phyloP scores from a whole-genome alignment of 2,329 filamentous ascomycete genomes.

The Talaromyces sp. region DNA sequence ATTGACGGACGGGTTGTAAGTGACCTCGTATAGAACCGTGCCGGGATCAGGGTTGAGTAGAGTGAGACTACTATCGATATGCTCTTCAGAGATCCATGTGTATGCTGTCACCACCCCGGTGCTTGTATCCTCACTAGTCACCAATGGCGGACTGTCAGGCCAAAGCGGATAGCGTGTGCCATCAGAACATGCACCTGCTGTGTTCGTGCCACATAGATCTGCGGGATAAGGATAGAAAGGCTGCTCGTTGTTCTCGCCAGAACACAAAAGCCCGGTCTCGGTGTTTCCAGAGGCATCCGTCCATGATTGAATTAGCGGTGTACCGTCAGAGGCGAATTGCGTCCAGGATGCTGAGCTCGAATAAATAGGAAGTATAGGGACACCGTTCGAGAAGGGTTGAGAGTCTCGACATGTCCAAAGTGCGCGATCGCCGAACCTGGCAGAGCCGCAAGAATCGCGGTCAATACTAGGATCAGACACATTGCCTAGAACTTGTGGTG shows the following conservation, averaged over 20 bases:
- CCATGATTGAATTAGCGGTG: conserved; percentile 9
- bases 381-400: conserved; percentile 16
- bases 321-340: conserved; percentile 12
- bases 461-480: conserved; percentile 19
- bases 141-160: conserved; percentile 26
- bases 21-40: conserved; percentile 25
- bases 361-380: conserved; percentile 14
- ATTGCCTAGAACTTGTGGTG: conserved; percentile 18
- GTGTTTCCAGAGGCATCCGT: conserved; percentile 3
- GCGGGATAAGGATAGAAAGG: conserved; percentile 18
- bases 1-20: conserved; percentile 19
- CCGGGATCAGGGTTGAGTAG: conserved; percentile 22
- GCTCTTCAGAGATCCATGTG: conserved; percentile 25
- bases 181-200: conserved; percentile 17
- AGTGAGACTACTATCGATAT: conserved; percentile 19
- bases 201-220: conserved; percentile 18
- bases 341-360: conserved; percentile 21
- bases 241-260: conserved; percentile 17
- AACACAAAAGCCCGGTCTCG: conserved; percentile 14
- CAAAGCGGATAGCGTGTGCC: conserved; percentile 25
- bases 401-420: conserved; percentile 21
- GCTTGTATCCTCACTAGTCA: conserved; percentile 18
- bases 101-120: conserved; percentile 19
- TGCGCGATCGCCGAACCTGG: conserved; percentile 16
- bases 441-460: conserved; percentile 20